Base-by-base conservation (phyloP, 83 land plant species). In the Thuja plicata region DNA sequence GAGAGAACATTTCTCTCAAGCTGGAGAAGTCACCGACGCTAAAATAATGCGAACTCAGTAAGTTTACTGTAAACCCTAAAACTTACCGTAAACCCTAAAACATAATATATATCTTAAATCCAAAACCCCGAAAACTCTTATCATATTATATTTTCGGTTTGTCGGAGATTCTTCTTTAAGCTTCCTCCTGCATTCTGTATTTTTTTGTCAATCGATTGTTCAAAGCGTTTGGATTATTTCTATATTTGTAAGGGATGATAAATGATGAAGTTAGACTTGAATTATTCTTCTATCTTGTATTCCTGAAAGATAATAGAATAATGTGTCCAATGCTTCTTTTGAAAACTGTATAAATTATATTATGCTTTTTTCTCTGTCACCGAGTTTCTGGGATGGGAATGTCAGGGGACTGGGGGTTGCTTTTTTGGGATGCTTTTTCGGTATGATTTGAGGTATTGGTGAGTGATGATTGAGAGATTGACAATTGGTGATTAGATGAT, bases 21-120 rank as follows among this genome's bases (percentile, higher is more conserved):
- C 92, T 87, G 99, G 99, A 45, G 99, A 97, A 89, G 92, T 98
- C 15, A 98, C 99, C 2, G 99, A 98, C 79, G 99, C 96, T 45
- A 97, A 96, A 88, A 91, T 98, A 40, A 95, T 94, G 90, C 92
- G 97, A 34, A 97, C 99, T 79, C 92, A 88, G 99, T 96, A 91
- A 62, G 19, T 34, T 86, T 12, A 5, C 32, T 17, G 45, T 34
- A 19, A 38, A 78, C 76, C 80, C 41, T 45, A 55, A 73, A 73
- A 30, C 35, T 37, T 34, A 30, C 2, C 32, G 13, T 32, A 19
- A n/a, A 78, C 76, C 80, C 55, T 62, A 55, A 76, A 76, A 34
- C 38, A 35, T 35, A 32, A 3, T 76, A 12, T 74, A 30, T 76
- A 32, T 76, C 79, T 32, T 13, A 32, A 76, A 34, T 3, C 79